phyloP scores from a whole-genome alignment of 129 eudicot genomes.

The Rutidosis leptorrhynchoides region DNA sequence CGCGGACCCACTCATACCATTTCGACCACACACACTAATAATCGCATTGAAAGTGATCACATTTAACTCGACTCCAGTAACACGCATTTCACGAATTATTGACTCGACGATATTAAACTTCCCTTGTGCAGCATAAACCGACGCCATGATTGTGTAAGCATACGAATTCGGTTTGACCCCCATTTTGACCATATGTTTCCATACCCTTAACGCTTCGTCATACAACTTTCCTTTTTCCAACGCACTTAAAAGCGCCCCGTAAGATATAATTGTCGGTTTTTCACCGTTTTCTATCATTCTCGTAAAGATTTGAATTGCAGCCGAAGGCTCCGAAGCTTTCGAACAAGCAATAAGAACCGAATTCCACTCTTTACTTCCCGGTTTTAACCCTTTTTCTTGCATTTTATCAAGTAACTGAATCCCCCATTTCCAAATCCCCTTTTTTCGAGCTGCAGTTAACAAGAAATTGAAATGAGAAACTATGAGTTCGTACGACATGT shows the following conservation, averaged over 20 bases:
- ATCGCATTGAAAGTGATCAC: slow-evolving; percentile 89
- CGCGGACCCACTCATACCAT: slow-evolving; percentile 52
- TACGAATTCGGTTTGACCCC: slow-evolving; percentile 73
- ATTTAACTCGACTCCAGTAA: slow-evolving; percentile 45
- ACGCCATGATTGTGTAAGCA: slow-evolving; percentile 92
- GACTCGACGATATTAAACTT: slow-evolving; percentile 58
- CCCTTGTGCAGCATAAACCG: slow-evolving; percentile 72
- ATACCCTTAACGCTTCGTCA: slow-evolving; percentile 67
- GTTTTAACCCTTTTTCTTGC: slow-evolving; percentile 88
- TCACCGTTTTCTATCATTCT: slow-evolving; percentile 87
- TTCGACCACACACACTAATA: slow-evolving; percentile 61
- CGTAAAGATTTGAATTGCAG: slow-evolving; percentile 69
- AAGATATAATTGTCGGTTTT: slow-evolving; percentile 80
- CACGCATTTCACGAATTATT: slow-evolving; percentile 63
- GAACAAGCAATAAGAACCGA: slow-evolving; percentile 95
- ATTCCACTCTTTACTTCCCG: slow-evolving; percentile 89
- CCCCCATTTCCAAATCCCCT: slow-evolving; percentile 95
- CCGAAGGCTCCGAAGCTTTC: slow-evolving; percentile 77
- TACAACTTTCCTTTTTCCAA: slow-evolving; percentile 86
- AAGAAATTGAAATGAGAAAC: slow-evolving; percentile 81
- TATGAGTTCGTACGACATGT: slow-evolving; percentile 80
- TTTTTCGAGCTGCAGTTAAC: slow-evolving; percentile 63
- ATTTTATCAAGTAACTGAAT: slow-evolving; percentile 71
- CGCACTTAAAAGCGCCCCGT: slow-evolving; percentile 89
- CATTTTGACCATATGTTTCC: slow-evolving; percentile 78